Conservation (phyloP, 129 eudicot genomes). For the Solidago caesia region DNA sequence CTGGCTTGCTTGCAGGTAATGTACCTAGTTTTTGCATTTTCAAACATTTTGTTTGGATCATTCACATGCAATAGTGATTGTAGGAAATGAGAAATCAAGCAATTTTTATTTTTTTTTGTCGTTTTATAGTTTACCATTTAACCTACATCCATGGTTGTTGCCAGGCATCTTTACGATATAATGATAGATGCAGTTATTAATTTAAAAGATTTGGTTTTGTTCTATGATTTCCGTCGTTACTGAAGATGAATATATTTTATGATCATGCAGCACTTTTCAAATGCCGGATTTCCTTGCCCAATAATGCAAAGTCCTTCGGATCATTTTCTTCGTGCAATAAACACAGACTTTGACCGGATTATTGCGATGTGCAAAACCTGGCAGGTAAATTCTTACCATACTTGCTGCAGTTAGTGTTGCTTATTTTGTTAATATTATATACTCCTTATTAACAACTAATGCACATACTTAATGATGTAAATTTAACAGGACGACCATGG, state of each 20-base stretch:
- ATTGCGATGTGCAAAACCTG: slow-evolving; percentile 92
- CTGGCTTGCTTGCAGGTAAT: slow-evolving; percentile 94
- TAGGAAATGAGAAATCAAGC: not conserved
- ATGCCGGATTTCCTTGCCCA: slow-evolving; percentile 99
- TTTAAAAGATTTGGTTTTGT: not conserved
- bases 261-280: slow-evolving; percentile 78
- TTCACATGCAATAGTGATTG: not conserved
- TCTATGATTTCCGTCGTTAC: not conserved
- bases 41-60: not conserved
- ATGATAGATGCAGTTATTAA: too few relatives aligned
- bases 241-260: slow-evolving; percentile 2
- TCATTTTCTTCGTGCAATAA: slow-evolving; percentile 95
- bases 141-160: too few relatives aligned
- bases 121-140: too few relatives aligned
- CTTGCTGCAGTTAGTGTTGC: not conserved
- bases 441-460: not conserved
- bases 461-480: not conserved
- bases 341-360: slow-evolving; percentile 87
- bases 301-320: slow-evolving; percentile 99
- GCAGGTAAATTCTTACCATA: slow-evolving; percentile 52
- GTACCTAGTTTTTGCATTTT: not conserved
- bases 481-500: slow-evolving; percentile 85
- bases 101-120: not conserved
- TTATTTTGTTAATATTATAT: not conserved
- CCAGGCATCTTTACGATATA: too few relatives aligned